Evolutionary conservation across 345 rosid species (phyloP).

Genomic region (Hypericum androsaemum): DNA sequence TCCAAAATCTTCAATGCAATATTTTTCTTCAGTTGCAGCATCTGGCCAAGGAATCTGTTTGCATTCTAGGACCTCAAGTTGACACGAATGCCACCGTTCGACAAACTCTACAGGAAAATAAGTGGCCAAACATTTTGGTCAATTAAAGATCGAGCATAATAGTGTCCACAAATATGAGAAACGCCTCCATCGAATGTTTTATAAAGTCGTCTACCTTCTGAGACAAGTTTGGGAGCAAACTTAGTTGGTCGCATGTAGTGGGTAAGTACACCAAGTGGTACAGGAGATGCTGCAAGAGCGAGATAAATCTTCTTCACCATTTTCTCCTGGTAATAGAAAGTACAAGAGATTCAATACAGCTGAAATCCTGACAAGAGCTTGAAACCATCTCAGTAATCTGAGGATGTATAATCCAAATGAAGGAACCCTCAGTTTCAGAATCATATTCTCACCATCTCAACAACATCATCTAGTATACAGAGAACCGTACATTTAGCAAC

Average conservation of each 20-base stretch:
- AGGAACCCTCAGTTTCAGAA: no score
- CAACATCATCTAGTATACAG: not conserved
- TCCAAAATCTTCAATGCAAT: constrained; percentile 48
- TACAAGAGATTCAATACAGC: not conserved
- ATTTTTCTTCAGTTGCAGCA: constrained; percentile 35
- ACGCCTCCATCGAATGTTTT: not conserved
- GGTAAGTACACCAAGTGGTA: constrained; percentile 60
- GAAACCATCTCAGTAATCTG: no score
- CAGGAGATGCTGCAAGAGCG: constrained; percentile 77
- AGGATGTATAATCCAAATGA: no score
- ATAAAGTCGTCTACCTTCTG: constrained; percentile 43
- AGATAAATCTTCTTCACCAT: constrained; percentile 79
- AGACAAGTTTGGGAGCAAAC: constrained; percentile 75
- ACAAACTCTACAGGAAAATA: constrained; percentile 37
- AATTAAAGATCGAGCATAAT: no score
- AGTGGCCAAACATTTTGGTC: no score
- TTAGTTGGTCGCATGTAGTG: constrained; percentile 90
- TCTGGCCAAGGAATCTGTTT: constrained; percentile 72
- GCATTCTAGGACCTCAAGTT: constrained; percentile 81
- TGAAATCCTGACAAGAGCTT: not conserved
- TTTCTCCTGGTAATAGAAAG: constrained; percentile 37
- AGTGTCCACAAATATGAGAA: no score
- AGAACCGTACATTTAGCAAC: constrained; percentile 13
- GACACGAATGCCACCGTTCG: constrained; percentile 75
- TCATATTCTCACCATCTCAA: no score